A percentile compares a stretch with the other conserved stretches of the same genome.
These are phyloP conservation scores for Trichodelitschia bisporula DNA, from an alignment of 495 filamentous ascomycete genomes.

Conservation along the genomic window DNA sequence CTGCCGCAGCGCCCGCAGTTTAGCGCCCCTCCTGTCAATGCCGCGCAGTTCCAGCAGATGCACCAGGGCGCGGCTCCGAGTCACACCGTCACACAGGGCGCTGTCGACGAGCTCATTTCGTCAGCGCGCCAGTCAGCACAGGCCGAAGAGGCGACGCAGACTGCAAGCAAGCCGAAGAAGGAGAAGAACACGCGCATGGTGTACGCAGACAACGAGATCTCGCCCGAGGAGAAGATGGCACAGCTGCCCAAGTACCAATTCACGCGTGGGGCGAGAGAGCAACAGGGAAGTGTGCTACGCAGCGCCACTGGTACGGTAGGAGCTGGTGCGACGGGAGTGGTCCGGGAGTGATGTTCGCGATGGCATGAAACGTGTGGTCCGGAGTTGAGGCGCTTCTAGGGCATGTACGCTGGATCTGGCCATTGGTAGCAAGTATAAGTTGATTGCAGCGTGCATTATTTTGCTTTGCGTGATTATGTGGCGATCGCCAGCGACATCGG, in stretches of 20 bases:
- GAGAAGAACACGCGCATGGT: conserved; percentile 31
- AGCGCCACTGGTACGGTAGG: too few relatives aligned
- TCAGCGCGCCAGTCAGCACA: conserved; percentile 24
- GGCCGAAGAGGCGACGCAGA: conserved; percentile 5
- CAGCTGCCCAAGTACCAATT: conserved; percentile 52
- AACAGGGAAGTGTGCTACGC: too few relatives aligned
- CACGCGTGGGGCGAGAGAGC: too few relatives aligned
- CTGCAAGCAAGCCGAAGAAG: conserved; percentile 30
- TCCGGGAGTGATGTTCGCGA: too few relatives aligned
- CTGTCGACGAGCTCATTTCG: conserved; percentile 38
- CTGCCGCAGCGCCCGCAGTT: conserved; percentile 40
- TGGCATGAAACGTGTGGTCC: too few relatives aligned
- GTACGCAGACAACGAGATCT: conserved; percentile 52
- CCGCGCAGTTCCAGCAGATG: conserved; percentile 36
- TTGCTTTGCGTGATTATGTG: too few relatives aligned
- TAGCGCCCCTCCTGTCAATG: conserved; percentile 28
- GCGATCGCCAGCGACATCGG: too few relatives aligned
- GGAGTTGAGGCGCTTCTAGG: too few relatives aligned
- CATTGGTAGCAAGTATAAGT: too few relatives aligned
- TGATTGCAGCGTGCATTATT: too few relatives aligned
- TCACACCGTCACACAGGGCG: conserved; percentile 1
- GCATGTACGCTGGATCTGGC: too few relatives aligned
- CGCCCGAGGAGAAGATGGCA: conserved; percentile 76
- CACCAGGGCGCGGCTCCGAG: conserved; percentile 27
- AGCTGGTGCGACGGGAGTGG: too few relatives aligned